phyloP scores from a whole-genome alignment of 345 rosid species.

The Gossypium arboreum region DNA sequence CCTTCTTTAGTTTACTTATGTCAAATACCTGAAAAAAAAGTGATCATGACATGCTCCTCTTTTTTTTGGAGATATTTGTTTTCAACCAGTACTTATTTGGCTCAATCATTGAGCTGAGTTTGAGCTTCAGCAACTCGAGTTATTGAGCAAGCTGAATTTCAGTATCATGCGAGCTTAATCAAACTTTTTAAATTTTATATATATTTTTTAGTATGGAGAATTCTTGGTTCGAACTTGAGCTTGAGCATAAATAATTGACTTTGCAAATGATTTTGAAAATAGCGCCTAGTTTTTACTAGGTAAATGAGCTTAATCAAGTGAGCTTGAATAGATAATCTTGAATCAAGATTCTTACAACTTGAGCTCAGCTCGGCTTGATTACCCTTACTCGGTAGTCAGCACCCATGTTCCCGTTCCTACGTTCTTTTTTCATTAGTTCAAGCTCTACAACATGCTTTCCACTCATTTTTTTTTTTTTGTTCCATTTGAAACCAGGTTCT shows the following conservation, averaged over 20 bases:
- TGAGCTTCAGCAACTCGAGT: neutral
- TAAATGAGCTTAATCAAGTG: neutral
- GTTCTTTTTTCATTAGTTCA: neutral
- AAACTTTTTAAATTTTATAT: neutral
- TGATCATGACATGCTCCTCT: neutral
- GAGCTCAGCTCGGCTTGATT: neutral
- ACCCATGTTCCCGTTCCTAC: neutral
- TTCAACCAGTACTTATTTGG: neutral
- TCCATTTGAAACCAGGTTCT: constrained; percentile 53
- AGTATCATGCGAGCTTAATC: neutral
- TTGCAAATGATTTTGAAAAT: neutral
- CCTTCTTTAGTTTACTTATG: neutral
- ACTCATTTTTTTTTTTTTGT: neutral
- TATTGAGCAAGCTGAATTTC: too few species aligned
- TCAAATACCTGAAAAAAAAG: neutral
- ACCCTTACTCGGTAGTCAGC: neutral
- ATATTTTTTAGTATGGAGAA: neutral
- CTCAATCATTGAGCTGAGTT: neutral
- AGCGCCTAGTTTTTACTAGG: neutral
- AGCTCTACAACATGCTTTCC: neutral
- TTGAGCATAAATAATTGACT: neutral
- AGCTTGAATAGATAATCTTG: neutral
- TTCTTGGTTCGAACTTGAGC: neutral
- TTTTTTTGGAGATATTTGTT: neutral
- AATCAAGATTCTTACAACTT: neutral